Evolutionary conservation across 345 rosid species (phyloP).

Genomic region (Excoecaria cochinchinensis): DNA sequence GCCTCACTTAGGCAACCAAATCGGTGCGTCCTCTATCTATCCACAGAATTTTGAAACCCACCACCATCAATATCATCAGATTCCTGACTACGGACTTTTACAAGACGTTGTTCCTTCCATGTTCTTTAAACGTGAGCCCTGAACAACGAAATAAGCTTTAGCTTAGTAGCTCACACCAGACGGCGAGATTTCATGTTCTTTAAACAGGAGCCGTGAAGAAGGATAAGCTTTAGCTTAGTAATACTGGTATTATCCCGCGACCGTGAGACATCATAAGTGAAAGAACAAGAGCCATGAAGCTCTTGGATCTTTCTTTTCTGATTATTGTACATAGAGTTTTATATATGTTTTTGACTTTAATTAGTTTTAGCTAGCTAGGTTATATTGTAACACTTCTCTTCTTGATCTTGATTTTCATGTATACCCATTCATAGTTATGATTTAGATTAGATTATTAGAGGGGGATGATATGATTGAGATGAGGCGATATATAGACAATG

Average conservation of each 20-base stretch:
- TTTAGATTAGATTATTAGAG: neutral
- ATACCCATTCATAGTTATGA: neutral
- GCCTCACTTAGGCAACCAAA: slow-evolving; percentile 16
- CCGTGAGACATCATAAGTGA: no score
- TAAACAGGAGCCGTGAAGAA: slow-evolving; percentile 57
- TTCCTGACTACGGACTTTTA: slow-evolving; percentile 67
- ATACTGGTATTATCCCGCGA: no score
- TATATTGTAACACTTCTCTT: slow-evolving; percentile 1
- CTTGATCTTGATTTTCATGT: neutral
- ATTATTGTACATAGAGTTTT: slow-evolving; percentile 1
- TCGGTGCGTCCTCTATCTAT: slow-evolving; percentile 29
- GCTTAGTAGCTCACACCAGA: no score
- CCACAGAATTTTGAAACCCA: slow-evolving; percentile 29
- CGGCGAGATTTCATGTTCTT: neutral
- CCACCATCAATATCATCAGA: slow-evolving; percentile 32
- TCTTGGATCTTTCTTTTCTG: neutral
- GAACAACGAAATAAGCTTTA: neutral
- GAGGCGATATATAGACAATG: neutral
- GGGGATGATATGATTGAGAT: neutral
- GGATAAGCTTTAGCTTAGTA: no score
- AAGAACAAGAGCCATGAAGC: neutral
- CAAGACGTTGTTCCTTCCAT: slow-evolving; percentile 77
- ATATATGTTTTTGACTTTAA: slow-evolving; percentile 1
- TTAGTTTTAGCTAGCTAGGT: slow-evolving; percentile 12
- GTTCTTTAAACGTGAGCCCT: slow-evolving; percentile 36